Evolutionary conservation across 2,329 filamentous ascomycete genomes (phyloP).

Genomic region (Ophiocordyceps polyrhachis-furcata): DNA sequence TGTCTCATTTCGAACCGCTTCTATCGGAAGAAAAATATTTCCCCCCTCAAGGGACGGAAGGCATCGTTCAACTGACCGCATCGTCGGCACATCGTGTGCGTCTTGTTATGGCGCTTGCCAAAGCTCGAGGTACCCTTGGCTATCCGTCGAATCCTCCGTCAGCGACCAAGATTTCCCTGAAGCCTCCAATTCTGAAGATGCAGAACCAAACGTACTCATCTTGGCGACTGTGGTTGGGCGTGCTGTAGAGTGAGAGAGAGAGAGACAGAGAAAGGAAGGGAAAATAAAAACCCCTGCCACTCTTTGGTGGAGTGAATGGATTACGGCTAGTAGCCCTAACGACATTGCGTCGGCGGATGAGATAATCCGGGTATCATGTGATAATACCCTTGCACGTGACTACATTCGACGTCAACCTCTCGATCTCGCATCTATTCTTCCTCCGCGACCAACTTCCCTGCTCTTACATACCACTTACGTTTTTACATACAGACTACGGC

Average conservation of each 20-base stretch:
- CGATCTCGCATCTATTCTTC: neutral
- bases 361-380: constrained; percentile 13
- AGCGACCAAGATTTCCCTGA: neutral
- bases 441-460: no score
- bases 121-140: constrained; percentile 40
- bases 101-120: constrained; percentile 77
- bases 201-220: constrained; percentile 33
- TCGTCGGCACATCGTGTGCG: constrained; percentile 95
- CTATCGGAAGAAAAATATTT: no score
- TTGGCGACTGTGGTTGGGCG: constrained; percentile 28
- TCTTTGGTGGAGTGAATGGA: constrained; percentile 18
- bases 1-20: no score
- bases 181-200: neutral
- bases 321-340: constrained; percentile 18
- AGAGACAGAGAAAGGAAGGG: no score
- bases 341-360: constrained; percentile 8
- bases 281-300: no score
- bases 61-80: constrained; percentile 53
- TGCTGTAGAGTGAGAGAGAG: constrained; percentile 21
- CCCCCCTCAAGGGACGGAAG: neutral
- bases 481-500: no score
- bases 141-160: constrained; percentile 15
- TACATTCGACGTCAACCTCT: neutral
- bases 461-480: no score
- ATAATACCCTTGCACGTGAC: constrained; percentile 8